Evolutionary conservation across 768 basidiomycete genomes (phyloP).

Genomic region (Dentipellis sp.): DNA sequence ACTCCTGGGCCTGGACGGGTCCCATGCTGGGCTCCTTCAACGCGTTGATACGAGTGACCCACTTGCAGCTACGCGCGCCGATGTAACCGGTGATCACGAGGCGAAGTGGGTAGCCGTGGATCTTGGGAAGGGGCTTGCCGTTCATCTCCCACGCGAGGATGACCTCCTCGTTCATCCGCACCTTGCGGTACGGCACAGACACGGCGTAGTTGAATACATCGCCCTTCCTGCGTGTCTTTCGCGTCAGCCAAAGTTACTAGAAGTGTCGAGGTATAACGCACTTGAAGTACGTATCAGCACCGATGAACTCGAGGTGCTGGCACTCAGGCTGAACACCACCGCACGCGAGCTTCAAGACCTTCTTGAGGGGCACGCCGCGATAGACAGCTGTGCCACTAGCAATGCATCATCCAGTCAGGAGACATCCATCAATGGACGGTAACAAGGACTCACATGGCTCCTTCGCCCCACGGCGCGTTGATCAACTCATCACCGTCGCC

Average conservation of each 20-base stretch:
- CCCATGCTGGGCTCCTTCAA: conserved; percentile 38
- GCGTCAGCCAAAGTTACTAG: neutral
- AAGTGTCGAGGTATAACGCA: conserved; percentile 11
- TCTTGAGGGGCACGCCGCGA: conserved; percentile 44
- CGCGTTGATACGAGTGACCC: conserved; percentile 44
- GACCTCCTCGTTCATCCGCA: conserved; percentile 37
- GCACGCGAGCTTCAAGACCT: conserved; percentile 42
- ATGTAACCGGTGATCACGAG: conserved; percentile 45
- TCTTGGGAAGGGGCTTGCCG: conserved; percentile 37
- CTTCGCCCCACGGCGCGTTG: conserved; percentile 42
- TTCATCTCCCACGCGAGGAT: conserved; percentile 48
- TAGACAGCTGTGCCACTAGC: conserved; percentile 41
- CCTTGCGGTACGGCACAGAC: conserved; percentile 41
- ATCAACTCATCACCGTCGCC: conserved; percentile 47
- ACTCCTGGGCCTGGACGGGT: conserved; percentile 44
- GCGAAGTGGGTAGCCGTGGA: conserved; percentile 42
- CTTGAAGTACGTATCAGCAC: conserved; percentile 52
- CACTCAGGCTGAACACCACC: conserved; percentile 39
- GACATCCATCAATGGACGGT: neutral
- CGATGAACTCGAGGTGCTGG: conserved; percentile 45
- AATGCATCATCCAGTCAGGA: neutral
- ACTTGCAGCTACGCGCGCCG: conserved; percentile 44
- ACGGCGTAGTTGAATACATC: conserved; percentile 35
- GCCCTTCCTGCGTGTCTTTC: conserved; percentile 20
- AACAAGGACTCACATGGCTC: conserved; percentile 33